Base-by-base conservation (phyloP, 2,329 filamentous ascomycete species). In the Aspergillus tanneri region DNA sequence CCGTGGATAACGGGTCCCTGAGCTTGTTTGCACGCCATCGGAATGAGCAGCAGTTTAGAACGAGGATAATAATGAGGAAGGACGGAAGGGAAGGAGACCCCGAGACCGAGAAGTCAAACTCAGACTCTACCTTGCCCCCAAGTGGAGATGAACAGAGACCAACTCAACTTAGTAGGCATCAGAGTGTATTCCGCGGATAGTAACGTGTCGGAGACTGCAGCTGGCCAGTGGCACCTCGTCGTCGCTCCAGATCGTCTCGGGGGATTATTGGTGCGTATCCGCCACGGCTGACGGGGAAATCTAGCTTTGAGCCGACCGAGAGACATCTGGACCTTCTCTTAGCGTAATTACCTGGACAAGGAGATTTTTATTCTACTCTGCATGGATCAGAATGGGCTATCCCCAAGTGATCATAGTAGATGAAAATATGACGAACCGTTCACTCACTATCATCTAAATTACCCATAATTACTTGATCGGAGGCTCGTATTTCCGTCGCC, bases 1-100 rank as follows among this genome's bases (percentile, higher is more conserved):
- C 48, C 22, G 30, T 48, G 28, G 11, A 28, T n/a, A 28, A 38
- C 44, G 46, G 37, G 41, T 38, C 41, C 22, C 46, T 46, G 43
- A 49, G 50, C 46, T 52, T 49, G 50, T 52, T 49, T 38, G 14
- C 45, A 49, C 27, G 38, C 50, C 50, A 43, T 34, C 1, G 34
- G 19, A 37, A 35, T 27, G 42, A 43, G 46, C 44, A 14, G 34
- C 40, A 42, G 38, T 16, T 21, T 22, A 27, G 19, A 50, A 42
- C 24, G 25, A 27, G 27, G 24, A 25, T 25, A 25, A 25, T 6
- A 25, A 25, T 6, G 24, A 11, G 24, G 24, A 25, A 6, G 25
- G 12, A 28, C 27, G 25, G 37, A 40, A 25, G 14, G 27, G 21
- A 30, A 48, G 32, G 28, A 23, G 24, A 19, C 23, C 30, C 41